A percentile compares a stretch with the other conserved stretches of the same genome.
Evolutionary conservation across 305 asterid genomes (phyloP).

Genomic region (Ajuga reptans): DNA sequence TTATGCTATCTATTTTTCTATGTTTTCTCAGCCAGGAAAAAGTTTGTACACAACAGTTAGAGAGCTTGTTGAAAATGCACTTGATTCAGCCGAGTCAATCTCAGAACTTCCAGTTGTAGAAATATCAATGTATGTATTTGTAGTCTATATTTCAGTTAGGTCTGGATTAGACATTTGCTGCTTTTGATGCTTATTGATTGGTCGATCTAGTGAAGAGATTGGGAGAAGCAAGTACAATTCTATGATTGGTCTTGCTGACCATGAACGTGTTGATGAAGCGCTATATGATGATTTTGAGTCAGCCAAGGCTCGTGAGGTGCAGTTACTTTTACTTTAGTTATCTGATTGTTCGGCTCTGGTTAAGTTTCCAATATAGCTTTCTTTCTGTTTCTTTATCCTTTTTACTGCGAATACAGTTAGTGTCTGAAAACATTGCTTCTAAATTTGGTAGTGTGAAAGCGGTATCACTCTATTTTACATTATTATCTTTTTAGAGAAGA

Average conservation of each 20-base stretch:
- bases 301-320: slow-evolving; percentile 79
- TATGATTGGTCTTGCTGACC: slow-evolving; percentile 35
- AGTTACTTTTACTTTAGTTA: slow-evolving; percentile 16
- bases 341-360: neutral
- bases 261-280: slow-evolving; percentile 68
- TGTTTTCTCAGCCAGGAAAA: slow-evolving; percentile 66
- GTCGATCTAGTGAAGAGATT: slow-evolving; percentile 60
- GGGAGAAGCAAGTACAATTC: slow-evolving; percentile 51
- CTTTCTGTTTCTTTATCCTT: no score
- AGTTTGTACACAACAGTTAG: slow-evolving; percentile 77
- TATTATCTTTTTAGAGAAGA: slow-evolving; percentile 50
- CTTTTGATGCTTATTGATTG: slow-evolving; percentile 22
- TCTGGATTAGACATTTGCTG: slow-evolving; percentile 3
- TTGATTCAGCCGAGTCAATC: slow-evolving; percentile 88
- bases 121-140: slow-evolving; percentile 57
- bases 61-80: slow-evolving; percentile 93
- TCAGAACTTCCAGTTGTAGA: slow-evolving; percentile 72
- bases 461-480: neutral
- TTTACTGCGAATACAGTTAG: no score
- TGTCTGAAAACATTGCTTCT: no score
- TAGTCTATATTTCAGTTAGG: slow-evolving; percentile 1
- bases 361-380: neutral
- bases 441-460: no score
- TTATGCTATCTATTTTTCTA: neutral
- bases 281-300: slow-evolving; percentile 86